Percentiles rank a stretch among this genome's conserved stretches.
Conservation (phyloP, 2,329 filamentous ascomycete species). For the Aspergillus puulaauensis region DNA sequence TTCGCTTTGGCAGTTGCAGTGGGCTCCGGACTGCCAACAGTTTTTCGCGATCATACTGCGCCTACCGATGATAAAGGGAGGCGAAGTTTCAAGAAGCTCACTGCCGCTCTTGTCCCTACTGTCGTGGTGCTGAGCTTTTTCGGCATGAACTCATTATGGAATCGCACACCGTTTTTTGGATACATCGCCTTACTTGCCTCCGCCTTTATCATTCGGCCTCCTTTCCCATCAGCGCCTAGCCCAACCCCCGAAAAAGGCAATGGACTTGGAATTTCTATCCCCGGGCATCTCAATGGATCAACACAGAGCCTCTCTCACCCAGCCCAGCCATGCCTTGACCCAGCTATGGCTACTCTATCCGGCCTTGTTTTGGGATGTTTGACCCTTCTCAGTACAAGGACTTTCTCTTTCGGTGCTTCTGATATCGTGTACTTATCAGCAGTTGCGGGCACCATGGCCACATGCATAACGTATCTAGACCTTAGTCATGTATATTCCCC, state of each 20-base stretch:
- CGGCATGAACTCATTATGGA: constrained; percentile 31
- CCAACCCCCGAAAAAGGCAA: constrained; percentile 18
- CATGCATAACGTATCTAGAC: constrained; percentile 26
- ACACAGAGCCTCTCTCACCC: constrained; percentile 14
- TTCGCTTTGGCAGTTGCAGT: constrained; percentile 50
- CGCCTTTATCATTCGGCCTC: constrained; percentile 50
- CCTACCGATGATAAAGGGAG: constrained; percentile 15
- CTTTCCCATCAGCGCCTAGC: constrained; percentile 31
- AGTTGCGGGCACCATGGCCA: constrained; percentile 25
- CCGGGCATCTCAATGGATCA: not conserved
- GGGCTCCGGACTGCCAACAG: constrained; percentile 44
- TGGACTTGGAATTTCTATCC: constrained; percentile 22
- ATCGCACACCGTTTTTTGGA: constrained; percentile 44
- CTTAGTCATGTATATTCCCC: constrained; percentile 27
- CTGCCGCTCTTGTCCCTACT: constrained; percentile 24
- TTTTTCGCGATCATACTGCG: constrained; percentile 17
- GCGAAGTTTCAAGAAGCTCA: constrained; percentile 29
- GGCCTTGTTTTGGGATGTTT: constrained; percentile 27
- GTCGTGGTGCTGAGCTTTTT: constrained; percentile 27
- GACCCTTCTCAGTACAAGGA: constrained; percentile 23
- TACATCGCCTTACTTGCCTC: constrained; percentile 49
- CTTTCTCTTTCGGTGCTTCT: constrained; percentile 19
- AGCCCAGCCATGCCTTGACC: constrained; percentile 22
- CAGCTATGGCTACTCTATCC: constrained; percentile 28
- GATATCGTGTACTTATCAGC: constrained; percentile 26